phyloP scores from a whole-genome alignment of 73 alveolate species.

The Urostyla sp. region DNA sequence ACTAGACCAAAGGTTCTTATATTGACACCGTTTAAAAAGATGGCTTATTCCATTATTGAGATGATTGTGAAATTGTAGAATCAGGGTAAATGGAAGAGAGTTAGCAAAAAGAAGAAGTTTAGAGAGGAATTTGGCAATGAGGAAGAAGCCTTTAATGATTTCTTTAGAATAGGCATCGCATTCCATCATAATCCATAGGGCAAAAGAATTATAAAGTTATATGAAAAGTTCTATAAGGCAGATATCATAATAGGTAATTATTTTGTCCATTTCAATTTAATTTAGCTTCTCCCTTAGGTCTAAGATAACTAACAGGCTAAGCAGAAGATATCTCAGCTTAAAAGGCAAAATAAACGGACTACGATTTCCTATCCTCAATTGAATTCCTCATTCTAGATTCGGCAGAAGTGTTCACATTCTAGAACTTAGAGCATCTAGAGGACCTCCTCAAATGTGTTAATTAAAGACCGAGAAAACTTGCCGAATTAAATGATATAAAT shows the following conservation, averaged over 20 bases:
- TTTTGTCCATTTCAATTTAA: too few relatives aligned
- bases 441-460: constrained; percentile 80
- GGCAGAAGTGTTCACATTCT: constrained; percentile 84
- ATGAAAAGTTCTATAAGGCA: constrained; percentile 76
- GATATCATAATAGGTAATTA: constrained; percentile 87
- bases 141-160: constrained; percentile 88
- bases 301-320: constrained; percentile 77
- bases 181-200: constrained; percentile 66
- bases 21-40: constrained; percentile 82
- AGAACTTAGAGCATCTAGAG: constrained; percentile 88
- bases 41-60: constrained; percentile 81
- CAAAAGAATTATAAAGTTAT: constrained; percentile 66
- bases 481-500: constrained; percentile 77
- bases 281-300: constrained; percentile 92
- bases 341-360: constrained; percentile 72
- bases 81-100: constrained; percentile 85
- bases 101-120: constrained; percentile 82
- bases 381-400: constrained; percentile 84
- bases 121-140: constrained; percentile 82
- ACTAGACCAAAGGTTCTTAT: constrained; percentile 88
- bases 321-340: constrained; percentile 79
- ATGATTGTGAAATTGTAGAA: constrained; percentile 72
- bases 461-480: constrained; percentile 81
- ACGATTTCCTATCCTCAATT: constrained; percentile 83
- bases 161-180: constrained; percentile 81